Evolutionary conservation across 2,329 filamentous ascomycete species (phyloP).

Genomic region (Fusarium tricinctum): DNA sequence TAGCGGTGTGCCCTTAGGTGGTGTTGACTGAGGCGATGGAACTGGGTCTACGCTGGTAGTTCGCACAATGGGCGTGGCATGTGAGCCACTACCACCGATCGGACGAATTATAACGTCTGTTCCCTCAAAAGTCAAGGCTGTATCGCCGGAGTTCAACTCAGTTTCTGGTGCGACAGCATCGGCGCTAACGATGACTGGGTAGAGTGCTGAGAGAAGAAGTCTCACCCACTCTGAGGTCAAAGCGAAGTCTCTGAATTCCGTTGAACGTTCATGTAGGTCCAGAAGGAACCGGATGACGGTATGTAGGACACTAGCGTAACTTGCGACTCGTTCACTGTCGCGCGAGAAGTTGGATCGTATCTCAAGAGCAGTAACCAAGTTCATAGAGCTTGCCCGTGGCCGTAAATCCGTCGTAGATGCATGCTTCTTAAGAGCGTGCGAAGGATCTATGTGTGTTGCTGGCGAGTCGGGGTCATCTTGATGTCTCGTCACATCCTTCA

Average conservation of each 20-base stretch:
- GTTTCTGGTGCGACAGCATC: constrained; percentile 86
- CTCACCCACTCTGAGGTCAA: constrained; percentile 84
- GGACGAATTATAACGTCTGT: constrained; percentile 87
- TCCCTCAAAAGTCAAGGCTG: constrained; percentile 85
- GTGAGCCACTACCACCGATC: constrained; percentile 67
- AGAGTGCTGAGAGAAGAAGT: constrained; percentile 82
- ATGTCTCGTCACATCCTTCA: constrained; percentile 77
- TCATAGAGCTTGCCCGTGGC: constrained; percentile 73
- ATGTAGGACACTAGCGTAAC: constrained; percentile 76
- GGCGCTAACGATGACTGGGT: constrained; percentile 88
- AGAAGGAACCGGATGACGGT: constrained; percentile 84
- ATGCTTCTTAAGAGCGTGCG: constrained; percentile 24
- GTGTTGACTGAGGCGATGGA: constrained; percentile 62
- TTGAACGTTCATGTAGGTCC: constrained; percentile 82
- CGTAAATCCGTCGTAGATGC: constrained; percentile 38
- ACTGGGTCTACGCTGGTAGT: constrained; percentile 72
- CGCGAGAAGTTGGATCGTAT: constrained; percentile 56
- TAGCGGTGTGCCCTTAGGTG: constrained; percentile 71
- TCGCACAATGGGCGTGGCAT: constrained; percentile 78
- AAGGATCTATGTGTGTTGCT: constrained; percentile 35
- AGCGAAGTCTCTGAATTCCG: constrained; percentile 85
- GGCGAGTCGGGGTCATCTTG: constrained; percentile 73
- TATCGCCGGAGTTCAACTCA: constrained; percentile 87
- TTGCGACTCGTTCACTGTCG: constrained; percentile 62
- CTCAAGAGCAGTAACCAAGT: constrained; percentile 72